phyloP scores from a whole-genome alignment of 2,329 filamentous ascomycete genomes.

The Macrophomina phaseolina region DNA sequence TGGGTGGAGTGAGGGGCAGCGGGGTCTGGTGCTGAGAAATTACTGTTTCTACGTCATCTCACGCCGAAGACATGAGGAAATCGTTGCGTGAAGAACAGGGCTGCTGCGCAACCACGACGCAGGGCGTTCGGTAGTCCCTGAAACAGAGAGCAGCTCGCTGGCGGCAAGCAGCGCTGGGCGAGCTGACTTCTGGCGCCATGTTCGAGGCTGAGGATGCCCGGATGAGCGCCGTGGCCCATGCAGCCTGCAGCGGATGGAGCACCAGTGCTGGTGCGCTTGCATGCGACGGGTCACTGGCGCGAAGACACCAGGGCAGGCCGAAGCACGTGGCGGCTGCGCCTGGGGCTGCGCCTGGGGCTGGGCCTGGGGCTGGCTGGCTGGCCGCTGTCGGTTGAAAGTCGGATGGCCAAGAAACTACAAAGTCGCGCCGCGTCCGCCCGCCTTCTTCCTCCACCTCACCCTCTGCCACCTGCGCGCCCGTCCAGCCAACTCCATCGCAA shows the following conservation, averaged over 20 bases:
- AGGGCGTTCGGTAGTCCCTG: neutral
- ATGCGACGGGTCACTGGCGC: too few relatives aligned
- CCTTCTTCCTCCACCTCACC: constrained; percentile 4
- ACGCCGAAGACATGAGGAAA: neutral
- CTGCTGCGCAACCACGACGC: neutral
- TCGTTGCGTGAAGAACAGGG: neutral
- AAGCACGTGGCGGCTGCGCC: neutral
- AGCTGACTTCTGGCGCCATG: too few relatives aligned
- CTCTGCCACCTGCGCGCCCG: neutral
- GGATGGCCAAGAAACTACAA: constrained; percentile 10
- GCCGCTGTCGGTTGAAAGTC: neutral
- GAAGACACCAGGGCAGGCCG: neutral
- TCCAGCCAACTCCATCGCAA: constrained; percentile 30
- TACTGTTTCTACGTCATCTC: constrained; percentile 11
- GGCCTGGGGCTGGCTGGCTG: neutral
- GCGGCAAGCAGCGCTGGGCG: neutral
- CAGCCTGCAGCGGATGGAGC: too few relatives aligned
- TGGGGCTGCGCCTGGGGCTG: neutral
- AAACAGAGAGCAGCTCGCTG: neutral
- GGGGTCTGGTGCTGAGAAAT: constrained; percentile 24
- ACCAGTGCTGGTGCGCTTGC: too few relatives aligned
- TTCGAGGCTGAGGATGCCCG: too few relatives aligned
- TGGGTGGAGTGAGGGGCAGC: constrained; percentile 26
- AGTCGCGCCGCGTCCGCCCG: constrained; percentile 3
- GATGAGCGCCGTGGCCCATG: too few relatives aligned